Conservation (phyloP, 169 alveolate species). For the Pseudocohnilembus persalinus region DNA sequence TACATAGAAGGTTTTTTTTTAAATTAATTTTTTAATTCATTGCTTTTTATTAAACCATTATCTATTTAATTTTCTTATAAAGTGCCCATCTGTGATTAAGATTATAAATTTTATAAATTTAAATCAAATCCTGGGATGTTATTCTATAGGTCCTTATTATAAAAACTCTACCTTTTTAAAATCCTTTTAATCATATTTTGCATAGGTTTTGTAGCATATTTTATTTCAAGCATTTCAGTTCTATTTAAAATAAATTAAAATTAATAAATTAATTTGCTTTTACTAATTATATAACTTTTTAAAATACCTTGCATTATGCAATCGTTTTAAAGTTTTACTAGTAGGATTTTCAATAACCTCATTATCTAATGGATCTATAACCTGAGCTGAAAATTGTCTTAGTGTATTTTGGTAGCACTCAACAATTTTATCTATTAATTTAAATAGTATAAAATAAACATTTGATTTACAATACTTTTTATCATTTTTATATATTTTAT, state of each 20-base stretch:
- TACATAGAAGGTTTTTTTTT: too few species aligned
- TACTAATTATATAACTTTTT: too few species aligned
- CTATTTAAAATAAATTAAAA: neutral
- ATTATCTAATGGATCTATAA: neutral
- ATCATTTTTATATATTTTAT: neutral
- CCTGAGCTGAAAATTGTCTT: neutral
- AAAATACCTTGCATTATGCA: neutral
- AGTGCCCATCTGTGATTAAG: too few species aligned
- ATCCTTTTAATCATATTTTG: neutral
- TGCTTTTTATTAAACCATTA: too few species aligned
- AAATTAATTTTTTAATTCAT: too few species aligned
- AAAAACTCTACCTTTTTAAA: neutral
- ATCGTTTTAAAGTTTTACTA: neutral
- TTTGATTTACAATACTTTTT: neutral
- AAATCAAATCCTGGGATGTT: too few species aligned
- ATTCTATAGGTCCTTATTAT: too few species aligned
- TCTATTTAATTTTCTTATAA: too few species aligned
- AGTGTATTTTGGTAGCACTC: neutral
- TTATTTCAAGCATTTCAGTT: neutral
- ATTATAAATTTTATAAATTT: too few species aligned
- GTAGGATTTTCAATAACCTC: neutral
- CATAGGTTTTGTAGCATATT: neutral
- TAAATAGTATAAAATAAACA: too few species aligned
- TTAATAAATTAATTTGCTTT: too few species aligned
- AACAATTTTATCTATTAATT: neutral